Conservation (phyloP, 2,329 filamentous ascomycete genomes). For the Penicillium sp. region DNA sequence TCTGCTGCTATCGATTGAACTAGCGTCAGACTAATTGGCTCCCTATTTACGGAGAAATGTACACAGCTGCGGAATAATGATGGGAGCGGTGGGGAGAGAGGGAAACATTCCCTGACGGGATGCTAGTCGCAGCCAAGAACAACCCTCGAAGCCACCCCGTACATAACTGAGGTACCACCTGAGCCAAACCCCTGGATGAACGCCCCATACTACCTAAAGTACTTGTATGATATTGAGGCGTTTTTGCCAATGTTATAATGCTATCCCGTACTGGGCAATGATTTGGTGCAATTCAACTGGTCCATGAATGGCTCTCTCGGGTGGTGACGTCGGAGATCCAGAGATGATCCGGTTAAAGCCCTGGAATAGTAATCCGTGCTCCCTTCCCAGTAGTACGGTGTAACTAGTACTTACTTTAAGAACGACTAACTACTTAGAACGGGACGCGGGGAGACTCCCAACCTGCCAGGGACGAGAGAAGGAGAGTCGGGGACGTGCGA, state of each 20-base stretch:
- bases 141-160: slow-evolving; percentile 10
- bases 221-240: not conserved
- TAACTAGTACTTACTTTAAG: too few relatives aligned
- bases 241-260: not conserved
- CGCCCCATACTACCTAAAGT: not conserved
- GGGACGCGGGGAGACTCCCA: not conserved
- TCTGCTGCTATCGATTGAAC: slow-evolving; percentile 4
- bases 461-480: slow-evolving; percentile 18
- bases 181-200: not conserved
- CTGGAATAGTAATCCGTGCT: not conserved
- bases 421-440: too few relatives aligned
- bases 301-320: slow-evolving; percentile 9
- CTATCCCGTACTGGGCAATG: not conserved
- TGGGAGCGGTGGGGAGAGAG: not conserved
- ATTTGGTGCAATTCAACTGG: too few relatives aligned
- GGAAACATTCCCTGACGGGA: slow-evolving; percentile 5
- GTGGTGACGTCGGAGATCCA: slow-evolving; percentile 16
- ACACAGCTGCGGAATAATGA: slow-evolving; percentile 14
- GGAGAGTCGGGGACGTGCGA: slow-evolving; percentile 12
- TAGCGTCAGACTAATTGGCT: not conserved
- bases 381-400: too few relatives aligned
- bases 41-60: slow-evolving; percentile 23
- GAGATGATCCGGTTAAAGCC: not conserved
- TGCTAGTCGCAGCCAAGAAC: slow-evolving; percentile 24
- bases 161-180: not conserved